Evolutionary conservation across 768 basidiomycete genomes (phyloP).

Genomic region (Suillus ampliporus): DNA sequence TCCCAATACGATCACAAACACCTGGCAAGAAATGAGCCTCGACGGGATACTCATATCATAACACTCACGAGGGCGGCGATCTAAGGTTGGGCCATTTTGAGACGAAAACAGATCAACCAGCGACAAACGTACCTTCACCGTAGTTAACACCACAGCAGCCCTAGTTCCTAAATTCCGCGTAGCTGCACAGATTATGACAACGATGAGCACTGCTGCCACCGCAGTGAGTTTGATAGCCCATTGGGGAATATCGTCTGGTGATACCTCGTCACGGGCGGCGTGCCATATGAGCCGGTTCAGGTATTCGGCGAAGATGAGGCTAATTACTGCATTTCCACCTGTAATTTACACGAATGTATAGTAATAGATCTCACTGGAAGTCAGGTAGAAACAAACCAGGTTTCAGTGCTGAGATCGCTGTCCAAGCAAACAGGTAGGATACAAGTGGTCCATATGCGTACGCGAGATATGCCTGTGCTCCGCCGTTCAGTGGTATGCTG

Average conservation of each 20-base stretch:
- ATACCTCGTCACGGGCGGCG: constrained; percentile 68
- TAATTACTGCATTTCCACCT: constrained; percentile 84
- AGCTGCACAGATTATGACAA: constrained; percentile 80
- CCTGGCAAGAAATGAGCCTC: constrained; percentile 42
- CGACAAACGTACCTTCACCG: constrained; percentile 67
- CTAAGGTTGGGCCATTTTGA: constrained; percentile 39
- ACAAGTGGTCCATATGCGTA: constrained; percentile 88
- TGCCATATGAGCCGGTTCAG: constrained; percentile 89
- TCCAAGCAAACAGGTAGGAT: constrained; percentile 95
- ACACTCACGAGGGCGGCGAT: constrained; percentile 66
- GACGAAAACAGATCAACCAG: constrained; percentile 2
- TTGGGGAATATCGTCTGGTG: constrained; percentile 81
- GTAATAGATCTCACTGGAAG: constrained; percentile 5
- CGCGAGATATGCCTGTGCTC: constrained; percentile 80
- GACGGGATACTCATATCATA: constrained; percentile 3
- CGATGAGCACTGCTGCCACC: constrained; percentile 67
- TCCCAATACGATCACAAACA: constrained; percentile 79
- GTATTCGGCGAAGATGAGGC: constrained; percentile 92
- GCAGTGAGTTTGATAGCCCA: constrained; percentile 94
- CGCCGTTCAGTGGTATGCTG: constrained; percentile 49
- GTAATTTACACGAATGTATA: background rate
- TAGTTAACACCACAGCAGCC: constrained; percentile 86
- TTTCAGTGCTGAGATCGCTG: constrained; percentile 86
- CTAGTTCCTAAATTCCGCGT: constrained; percentile 80
- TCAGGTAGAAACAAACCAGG: constrained; percentile 57